Evolutionary conservation across 2,329 filamentous ascomycete species (phyloP), one percentile per base, ranked within the genome.

Genomic region (Peltaster fructicola): DNA sequence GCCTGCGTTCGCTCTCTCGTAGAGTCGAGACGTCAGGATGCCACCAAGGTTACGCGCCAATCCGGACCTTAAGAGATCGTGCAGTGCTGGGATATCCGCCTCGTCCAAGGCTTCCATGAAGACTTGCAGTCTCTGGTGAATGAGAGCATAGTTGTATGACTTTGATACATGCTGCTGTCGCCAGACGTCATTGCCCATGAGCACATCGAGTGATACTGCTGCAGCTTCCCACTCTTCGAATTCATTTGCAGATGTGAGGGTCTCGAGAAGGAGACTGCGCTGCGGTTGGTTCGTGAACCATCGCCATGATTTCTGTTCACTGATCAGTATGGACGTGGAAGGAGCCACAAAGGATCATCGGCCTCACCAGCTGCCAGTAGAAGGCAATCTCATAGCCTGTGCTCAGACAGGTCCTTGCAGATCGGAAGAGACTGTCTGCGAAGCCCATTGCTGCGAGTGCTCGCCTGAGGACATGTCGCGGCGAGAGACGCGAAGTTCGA

Each of bases 201-300:
- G 58, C 40, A 75, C 73, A 49, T 92, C 84, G n/a, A 92, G 63
- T 41, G 78, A 68, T 34, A 77, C 65, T 2, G 82, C 80, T n/a
- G 75, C 72, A 36, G 73, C 72, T 45, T 85, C 74, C 81, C 82
- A 93, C 45, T 88, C 75, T 43, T 88, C 78, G 44, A 75, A 91
- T 6, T 22, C 14, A 10, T 17, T 26, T 5, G 35, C 32, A 11
- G 24, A 6, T 5, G 30, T 14, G 10, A 39, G 34, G 1, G 25
- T 35, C 14, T 37, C 30, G 14, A 32, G 24, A n/a, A 38, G 28
- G 10, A 35, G 17, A 15, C 35, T 22, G 13, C 30, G 30, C 2
- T 23, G 12, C 8, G 25, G 24, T 7, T 33, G 26, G 8, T 11
- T 20, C 8, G 12, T 27, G 10, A 33, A 12, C 23, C 27, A 30